phyloP scores from a whole-genome alignment of 2,329 filamentous ascomycete genomes.

The Fusarium odoratissimum region DNA sequence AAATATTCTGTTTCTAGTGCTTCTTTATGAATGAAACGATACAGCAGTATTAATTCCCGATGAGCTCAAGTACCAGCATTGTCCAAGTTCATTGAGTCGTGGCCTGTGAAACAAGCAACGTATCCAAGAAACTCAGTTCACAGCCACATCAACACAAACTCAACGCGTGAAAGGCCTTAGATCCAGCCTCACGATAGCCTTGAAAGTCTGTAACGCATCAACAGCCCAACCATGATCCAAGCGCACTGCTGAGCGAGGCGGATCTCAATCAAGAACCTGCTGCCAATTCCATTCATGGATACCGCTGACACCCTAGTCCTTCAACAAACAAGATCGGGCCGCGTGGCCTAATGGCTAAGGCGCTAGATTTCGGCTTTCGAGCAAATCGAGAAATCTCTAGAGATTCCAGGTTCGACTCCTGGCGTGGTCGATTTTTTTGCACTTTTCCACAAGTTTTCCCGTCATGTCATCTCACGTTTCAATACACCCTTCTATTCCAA shows the following conservation, averaged over 20 bases:
- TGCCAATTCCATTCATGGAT: background rate
- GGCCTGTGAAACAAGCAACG: background rate
- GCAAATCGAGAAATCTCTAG: conserved; percentile 42
- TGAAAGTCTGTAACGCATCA: background rate
- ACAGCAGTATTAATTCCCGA: rapidly evolving
- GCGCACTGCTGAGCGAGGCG: background rate
- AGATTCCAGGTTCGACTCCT: conserved; percentile 54
- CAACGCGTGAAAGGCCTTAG: no score
- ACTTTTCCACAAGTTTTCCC: no score
- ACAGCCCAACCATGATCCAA: background rate
- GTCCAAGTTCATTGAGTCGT: rapidly evolving
- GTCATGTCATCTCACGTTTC: background rate
- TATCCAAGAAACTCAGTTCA: background rate
- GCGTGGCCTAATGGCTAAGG: conserved; percentile 53
- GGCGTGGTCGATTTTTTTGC: conserved; percentile 45
- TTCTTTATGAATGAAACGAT: rapidly evolving
- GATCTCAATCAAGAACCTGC: background rate
- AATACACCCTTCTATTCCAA: rapidly evolving
- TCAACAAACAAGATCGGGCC: conserved; percentile 36
- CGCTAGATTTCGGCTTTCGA: conserved; percentile 50
- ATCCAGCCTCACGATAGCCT: background rate
- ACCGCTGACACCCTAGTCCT: background rate
- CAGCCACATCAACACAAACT: background rate
- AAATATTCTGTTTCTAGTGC: rapidly evolving
- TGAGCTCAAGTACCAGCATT: rapidly evolving